A percentile compares a stretch with the other conserved stretches of the same genome.
These are phyloP conservation scores for Apiotrichum siamense DNA, from an alignment of 1,284 basidiomycete genomes.

Conservation along the genomic window DNA sequence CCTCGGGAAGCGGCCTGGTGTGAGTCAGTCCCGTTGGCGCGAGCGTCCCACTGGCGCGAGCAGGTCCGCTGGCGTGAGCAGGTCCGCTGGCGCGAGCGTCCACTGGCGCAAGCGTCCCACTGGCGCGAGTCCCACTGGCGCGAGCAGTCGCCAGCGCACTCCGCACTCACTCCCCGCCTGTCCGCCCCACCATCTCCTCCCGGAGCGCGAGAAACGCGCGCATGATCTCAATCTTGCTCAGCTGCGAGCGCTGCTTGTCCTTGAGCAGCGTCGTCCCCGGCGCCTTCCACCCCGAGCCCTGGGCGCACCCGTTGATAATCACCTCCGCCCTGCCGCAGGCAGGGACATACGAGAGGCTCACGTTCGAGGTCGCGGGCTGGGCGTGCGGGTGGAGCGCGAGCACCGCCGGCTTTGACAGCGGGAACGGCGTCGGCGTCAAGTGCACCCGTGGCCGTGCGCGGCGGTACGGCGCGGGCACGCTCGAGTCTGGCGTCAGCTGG, in stretches of 20 bases:
- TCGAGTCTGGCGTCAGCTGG: conserved; percentile 2
- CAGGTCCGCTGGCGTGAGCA: background rate
- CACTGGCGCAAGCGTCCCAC: too few relatives aligned
- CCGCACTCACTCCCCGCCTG: background rate
- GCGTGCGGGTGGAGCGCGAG: conserved; percentile 48
- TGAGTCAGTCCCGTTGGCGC: background rate
- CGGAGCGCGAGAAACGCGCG: conserved; percentile 42
- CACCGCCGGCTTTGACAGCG: background rate
- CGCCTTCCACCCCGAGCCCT: conserved; percentile 28
- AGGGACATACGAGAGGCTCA: conserved; percentile 16
- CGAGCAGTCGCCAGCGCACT: background rate
- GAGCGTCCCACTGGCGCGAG: background rate
- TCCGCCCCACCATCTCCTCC: conserved; percentile 11
- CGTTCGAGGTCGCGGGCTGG: conserved; percentile 20
- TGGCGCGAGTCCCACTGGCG: too few relatives aligned
- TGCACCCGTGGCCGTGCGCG: conserved; percentile 50
- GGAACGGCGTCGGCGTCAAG: conserved; percentile 49
- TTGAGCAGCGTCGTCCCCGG: conserved; percentile 25
- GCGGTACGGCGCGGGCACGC: conserved; percentile 24
- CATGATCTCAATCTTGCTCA: conserved; percentile 48
- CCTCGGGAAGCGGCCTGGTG: background rate
- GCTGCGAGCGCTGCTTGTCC: conserved; percentile 23
- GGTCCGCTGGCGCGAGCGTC: too few relatives aligned
- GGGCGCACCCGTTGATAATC: conserved; percentile 15
- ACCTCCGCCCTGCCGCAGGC: conserved; percentile 58